These are phyloP conservation scores for Brassica carinata DNA, from an alignment of 345 rosid genomes.

Conservation along the genomic window DNA sequence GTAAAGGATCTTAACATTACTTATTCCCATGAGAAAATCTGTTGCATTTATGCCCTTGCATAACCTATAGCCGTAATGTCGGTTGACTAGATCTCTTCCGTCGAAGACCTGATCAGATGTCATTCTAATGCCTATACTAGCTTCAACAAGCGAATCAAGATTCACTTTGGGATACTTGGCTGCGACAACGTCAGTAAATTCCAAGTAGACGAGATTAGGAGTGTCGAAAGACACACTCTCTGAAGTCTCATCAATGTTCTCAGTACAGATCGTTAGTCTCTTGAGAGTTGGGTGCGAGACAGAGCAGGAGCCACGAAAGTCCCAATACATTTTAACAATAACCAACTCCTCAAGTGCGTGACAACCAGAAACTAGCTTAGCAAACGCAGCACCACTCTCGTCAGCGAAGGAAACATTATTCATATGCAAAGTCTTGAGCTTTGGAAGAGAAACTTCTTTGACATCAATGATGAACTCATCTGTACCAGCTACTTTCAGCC, in stretches of 20 bases:
- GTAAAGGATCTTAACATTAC: conserved; percentile 29
- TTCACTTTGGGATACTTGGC: conserved; percentile 8
- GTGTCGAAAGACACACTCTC: conserved; percentile 20
- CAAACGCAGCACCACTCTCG: conserved; percentile 13
- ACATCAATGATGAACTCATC: background rate
- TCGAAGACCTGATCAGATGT: conserved; percentile 6
- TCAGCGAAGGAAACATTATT: background rate
- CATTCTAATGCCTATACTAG: conserved; percentile 17
- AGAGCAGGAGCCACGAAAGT: background rate
- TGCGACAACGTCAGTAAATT: conserved; percentile 6
- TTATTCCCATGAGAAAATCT: conserved; percentile 15
- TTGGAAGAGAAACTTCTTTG: conserved; percentile 7
- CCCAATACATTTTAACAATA: background rate
- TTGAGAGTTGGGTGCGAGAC: conserved; percentile 22
- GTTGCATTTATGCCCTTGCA: background rate
- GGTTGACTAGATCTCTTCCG: conserved; percentile 6
- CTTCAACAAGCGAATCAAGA: conserved; percentile 28
- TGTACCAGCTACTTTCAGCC: conserved; percentile 20
- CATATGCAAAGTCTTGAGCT: conserved; percentile 19
- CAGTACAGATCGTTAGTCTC: background rate
- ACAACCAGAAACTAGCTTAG: conserved; percentile 23
- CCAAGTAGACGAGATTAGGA: conserved; percentile 20
- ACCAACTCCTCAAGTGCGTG: conserved; percentile 25
- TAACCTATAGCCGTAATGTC: conserved; percentile 11
- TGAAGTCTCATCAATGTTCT: background rate